Percentiles rank a stretch among this genome's conserved stretches.
Conservation (phyloP, 2,329 filamentous ascomycete species). For the Periconia sp. region DNA sequence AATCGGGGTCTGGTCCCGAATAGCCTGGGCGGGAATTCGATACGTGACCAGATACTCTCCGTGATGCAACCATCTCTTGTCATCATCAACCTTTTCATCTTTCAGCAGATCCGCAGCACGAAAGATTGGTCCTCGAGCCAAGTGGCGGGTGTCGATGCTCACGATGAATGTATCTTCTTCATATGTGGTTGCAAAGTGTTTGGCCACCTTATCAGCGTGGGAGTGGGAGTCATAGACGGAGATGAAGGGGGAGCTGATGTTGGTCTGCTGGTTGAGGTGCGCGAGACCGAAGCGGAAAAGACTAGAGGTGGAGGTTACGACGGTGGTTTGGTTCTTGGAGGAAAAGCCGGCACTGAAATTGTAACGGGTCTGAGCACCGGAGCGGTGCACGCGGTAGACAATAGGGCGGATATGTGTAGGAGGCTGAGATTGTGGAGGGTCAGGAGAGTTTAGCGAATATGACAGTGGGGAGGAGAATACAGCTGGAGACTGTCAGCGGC, state of each 20-base stretch:
- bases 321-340: conserved; percentile 44
- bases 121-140: conserved; percentile 40
- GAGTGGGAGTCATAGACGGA: conserved; percentile 33
- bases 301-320: conserved; percentile 29
- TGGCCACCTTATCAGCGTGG: conserved; percentile 37
- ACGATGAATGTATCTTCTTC: conserved; percentile 33
- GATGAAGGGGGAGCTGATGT: conserved; percentile 43
- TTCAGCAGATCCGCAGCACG: conserved; percentile 35
- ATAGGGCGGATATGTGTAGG: conserved; percentile 30
- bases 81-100: conserved; percentile 6
- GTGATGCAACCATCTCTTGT: conserved; percentile 32
- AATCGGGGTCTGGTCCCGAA: conserved; percentile 35
- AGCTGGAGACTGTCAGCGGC: neutral
- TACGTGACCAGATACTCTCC: conserved; percentile 45
- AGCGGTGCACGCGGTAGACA: conserved; percentile 40
- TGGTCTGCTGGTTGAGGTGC: conserved; percentile 39
- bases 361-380: conserved; percentile 37
- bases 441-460: neutral
- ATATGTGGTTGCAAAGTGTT: conserved; percentile 22
- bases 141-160: conserved; percentile 36
- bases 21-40: conserved; percentile 39
- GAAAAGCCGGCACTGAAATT: conserved; percentile 37
- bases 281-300: conserved; percentile 36
- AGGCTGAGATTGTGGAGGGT: conserved; percentile 9
- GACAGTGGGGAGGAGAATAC: conserved; percentile 2